Evolutionary conservation across 73 alveolate species (phyloP).

Genomic region (Tetrahymena elliotti): DNA sequence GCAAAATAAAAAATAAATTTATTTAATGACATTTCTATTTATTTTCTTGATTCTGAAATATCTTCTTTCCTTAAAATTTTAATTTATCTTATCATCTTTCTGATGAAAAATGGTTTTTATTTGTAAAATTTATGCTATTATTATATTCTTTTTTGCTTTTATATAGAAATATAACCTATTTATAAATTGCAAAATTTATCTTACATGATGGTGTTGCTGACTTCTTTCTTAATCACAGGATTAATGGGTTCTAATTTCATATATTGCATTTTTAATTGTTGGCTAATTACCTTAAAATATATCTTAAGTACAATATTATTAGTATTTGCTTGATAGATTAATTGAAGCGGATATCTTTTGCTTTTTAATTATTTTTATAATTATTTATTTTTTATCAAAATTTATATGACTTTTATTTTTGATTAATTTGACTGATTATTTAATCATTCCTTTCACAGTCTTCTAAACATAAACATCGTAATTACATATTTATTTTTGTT

Average conservation of each 20-base stretch:
- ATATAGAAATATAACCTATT: neutral
- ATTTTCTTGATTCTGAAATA: neutral
- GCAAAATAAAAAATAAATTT: neutral
- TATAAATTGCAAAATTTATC: neutral
- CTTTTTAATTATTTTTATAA: neutral
- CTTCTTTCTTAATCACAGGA: neutral
- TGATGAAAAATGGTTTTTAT: neutral
- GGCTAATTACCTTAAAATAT: neutral
- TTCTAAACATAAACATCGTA: neutral
- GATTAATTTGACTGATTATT: neutral
- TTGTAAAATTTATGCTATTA: neutral
- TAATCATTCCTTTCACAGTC: neutral
- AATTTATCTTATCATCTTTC: neutral
- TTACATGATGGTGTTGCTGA: neutral
- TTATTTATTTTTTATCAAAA: neutral
- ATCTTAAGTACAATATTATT: neutral
- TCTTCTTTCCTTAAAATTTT: neutral
- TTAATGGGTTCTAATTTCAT: neutral
- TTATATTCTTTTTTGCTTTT: neutral
- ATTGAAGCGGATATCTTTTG: neutral
- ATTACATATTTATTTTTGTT: neutral
- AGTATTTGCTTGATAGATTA: neutral
- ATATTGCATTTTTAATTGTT: neutral
- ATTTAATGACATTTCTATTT: neutral
- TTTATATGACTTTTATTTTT: neutral